Percentiles rank a stretch among this genome's conserved stretches.
Conservation (phyloP, 2,329 filamentous ascomycete species). For the Cytospora mali region DNA sequence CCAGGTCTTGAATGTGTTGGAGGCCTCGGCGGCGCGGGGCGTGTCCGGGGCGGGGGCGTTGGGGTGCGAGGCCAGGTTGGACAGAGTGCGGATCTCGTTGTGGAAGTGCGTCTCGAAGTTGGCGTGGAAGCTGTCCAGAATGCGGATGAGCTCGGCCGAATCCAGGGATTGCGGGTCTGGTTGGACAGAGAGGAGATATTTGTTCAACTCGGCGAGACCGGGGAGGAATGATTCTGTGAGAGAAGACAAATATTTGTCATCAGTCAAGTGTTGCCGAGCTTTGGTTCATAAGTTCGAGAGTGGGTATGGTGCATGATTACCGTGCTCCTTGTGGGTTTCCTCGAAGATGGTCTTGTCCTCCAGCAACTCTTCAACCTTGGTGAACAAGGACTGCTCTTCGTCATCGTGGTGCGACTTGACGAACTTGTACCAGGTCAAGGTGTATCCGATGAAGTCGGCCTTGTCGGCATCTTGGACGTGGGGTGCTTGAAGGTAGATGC, state of each 20-base stretch:
- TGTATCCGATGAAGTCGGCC: conserved; percentile 60
- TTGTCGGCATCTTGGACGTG: conserved; percentile 55
- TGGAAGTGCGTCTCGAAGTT: conserved; percentile 59
- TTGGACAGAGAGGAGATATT: conserved; percentile 50
- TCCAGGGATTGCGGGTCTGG: conserved; percentile 47
- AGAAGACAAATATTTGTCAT: not conserved
- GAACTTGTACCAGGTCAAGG: conserved; percentile 60
- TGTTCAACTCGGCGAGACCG: conserved; percentile 54
- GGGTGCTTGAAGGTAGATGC: conserved; percentile 62
- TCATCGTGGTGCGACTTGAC: conserved; percentile 63
- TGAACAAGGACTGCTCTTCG: conserved; percentile 60
- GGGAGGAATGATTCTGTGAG: conserved; percentile 50
- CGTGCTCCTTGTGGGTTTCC: conserved; percentile 58
- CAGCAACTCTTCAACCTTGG: conserved; percentile 55
- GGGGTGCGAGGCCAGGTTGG: conserved; percentile 51
- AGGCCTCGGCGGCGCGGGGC: conserved; percentile 48
- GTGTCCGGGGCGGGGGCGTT: conserved; percentile 52
- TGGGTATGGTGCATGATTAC: conserved; percentile 37
- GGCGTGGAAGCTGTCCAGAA: conserved; percentile 54
- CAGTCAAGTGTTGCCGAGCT: not conserved
- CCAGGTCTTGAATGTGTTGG: conserved; percentile 59
- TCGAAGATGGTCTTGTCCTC: conserved; percentile 54
- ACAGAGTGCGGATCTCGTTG: conserved; percentile 56
- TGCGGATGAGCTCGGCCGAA: conserved; percentile 46
- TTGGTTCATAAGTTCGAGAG: not conserved